Evolutionary conservation across 2,329 filamentous ascomycete genomes (phyloP).

Genomic region (Botrytis cinerea): DNA sequence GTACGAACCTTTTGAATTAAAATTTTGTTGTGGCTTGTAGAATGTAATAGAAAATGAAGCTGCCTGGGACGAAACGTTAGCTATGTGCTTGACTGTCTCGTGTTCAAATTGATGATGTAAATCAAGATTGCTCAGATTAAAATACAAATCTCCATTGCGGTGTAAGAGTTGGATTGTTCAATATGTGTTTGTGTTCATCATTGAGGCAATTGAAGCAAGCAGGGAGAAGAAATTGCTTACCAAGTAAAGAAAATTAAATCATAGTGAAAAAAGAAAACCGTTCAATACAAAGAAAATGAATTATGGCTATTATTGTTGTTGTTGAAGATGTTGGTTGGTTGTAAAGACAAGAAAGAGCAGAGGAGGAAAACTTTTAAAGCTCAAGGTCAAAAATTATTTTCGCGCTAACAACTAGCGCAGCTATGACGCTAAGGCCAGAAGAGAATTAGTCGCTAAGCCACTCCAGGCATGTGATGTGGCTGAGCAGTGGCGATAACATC

Average conservation of each 20-base stretch:
- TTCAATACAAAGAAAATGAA: background rate
- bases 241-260: slow-evolving; percentile 17
- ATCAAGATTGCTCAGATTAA: slow-evolving; percentile 42
- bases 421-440: background rate
- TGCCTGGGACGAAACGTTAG: slow-evolving; percentile 8
- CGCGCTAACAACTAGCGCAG: slow-evolving; percentile 14
- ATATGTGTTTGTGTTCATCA: slow-evolving; percentile 45
- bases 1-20: slow-evolving; percentile 38
- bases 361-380: slow-evolving; percentile 19
- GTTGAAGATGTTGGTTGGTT: background rate
- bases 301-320: background rate
- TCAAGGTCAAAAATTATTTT: slow-evolving; percentile 18
- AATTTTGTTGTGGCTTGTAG: background rate
- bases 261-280: background rate
- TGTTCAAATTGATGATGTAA: slow-evolving; percentile 1
- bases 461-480: slow-evolving; percentile 10
- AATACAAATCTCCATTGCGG: slow-evolving; percentile 41
- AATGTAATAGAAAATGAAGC: background rate
- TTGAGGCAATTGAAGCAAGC: slow-evolving; percentile 33
- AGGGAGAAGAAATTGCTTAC: slow-evolving; percentile 28
- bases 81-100: background rate
- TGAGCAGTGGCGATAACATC: slow-evolving; percentile 20
- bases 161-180: slow-evolving; percentile 51
- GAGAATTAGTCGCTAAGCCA: background rate
- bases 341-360: background rate